phyloP scores from a whole-genome alignment of 371 early-diverging fungal species.

The Apophysomyces elegans region DNA sequence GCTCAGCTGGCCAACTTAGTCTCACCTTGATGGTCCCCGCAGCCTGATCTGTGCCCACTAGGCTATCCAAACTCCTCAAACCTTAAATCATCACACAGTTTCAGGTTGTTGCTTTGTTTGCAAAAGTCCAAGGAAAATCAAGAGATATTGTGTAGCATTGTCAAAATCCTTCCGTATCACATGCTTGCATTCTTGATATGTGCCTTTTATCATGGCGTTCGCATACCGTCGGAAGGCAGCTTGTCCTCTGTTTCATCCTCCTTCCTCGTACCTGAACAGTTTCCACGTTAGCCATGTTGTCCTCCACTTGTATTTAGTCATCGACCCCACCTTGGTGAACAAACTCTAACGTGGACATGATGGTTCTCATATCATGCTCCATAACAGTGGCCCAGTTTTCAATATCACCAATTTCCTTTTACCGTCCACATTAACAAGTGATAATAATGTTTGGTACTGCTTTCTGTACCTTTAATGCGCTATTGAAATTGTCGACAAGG shows the following conservation, averaged over 20 bases:
- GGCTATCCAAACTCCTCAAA: not conserved
- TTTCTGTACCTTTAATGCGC: conserved; percentile 57
- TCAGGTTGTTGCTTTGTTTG: conserved; percentile 7
- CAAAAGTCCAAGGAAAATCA: conserved; percentile 7
- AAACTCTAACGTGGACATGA: conserved; percentile 36
- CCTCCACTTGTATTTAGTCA: not conserved
- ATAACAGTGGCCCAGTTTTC: conserved; percentile 75
- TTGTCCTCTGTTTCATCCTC: conserved; percentile 9
- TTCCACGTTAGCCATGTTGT: not conserved
- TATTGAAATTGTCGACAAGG: conserved; percentile 61
- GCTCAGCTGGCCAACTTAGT: conserved; percentile 6
- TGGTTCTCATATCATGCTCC: conserved; percentile 33
- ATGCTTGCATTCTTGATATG: not conserved
- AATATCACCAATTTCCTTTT: conserved; percentile 81
- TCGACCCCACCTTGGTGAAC: conserved; percentile 30
- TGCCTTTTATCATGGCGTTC: not conserved
- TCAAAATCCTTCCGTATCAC: conserved; percentile 3
- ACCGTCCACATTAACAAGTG: not conserved
- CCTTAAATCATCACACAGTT: conserved; percentile 10
- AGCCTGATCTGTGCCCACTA: conserved; percentile 5
- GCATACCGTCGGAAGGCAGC: conserved; percentile 26
- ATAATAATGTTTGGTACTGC: not conserved
- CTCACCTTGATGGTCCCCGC: conserved; percentile 6
- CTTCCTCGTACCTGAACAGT: not conserved
- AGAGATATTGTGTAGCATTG: conserved; percentile 9